Base-by-base conservation (phyloP, 164 flowering plant species). In the Berberis thunbergii region DNA sequence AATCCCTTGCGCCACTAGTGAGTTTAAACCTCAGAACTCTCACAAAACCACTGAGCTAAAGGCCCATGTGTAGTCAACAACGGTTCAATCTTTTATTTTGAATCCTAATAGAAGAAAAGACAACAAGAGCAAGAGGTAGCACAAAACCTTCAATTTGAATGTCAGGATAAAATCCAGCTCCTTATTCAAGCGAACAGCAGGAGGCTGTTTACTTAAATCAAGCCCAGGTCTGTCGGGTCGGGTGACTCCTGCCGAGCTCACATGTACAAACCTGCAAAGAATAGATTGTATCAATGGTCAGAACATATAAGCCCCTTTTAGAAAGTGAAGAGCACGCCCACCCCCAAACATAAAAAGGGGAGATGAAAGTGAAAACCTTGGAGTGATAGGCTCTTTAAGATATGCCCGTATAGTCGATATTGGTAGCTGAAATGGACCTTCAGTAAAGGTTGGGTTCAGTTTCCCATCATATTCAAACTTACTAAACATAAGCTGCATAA, bases 181-280 rank as follows among this genome's bases (percentile, higher is more conserved):
- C 80, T 89, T 87, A 84, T 94, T 94, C 78, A 94, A 76, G 66
- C 96, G 93, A 41, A 94, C 99, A 59, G 99, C 99, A 68, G 99
- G 99, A 73, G 99, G 99, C 67, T 94, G 99, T 76, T 73, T 94
- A 70, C 86, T 91, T 45, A 94, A 83, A 80, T 94, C 96, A 73
- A 94, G 88, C 58, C 96, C 97, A 65, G 95, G 95, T 75, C 96
- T 79, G 42, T 84, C 93, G 65, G 95, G 95, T 64, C 97, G 77
- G 4, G 97, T 94, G 67, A 90, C 98, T 67, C 98, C 98, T n/a
- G 98, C 98, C 62, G 97, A 83, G 67, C 98, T 54, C 70, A 94
- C 96, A 72, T 90, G 98, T 41, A 94, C 93, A 77, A 94, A 87
- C 80, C 98, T 94, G 71, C 75, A 79, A 54, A 53, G 12, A 50